Evolutionary conservation across 2,329 filamentous ascomycete genomes (phyloP).

Genomic region (Fonsecaea multimorphosa): DNA sequence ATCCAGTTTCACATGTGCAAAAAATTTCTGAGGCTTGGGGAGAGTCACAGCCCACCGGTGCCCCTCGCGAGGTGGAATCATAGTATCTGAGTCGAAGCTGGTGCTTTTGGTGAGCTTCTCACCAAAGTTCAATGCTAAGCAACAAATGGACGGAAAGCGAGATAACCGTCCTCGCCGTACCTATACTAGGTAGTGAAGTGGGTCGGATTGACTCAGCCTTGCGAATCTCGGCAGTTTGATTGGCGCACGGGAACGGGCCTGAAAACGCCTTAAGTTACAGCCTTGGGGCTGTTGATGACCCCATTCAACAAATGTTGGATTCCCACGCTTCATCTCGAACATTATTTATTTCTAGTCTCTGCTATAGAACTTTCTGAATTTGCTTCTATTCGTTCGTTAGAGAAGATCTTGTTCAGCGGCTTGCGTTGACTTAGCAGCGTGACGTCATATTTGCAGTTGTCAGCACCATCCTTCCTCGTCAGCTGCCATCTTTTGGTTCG

Average conservation of each 20-base stretch:
- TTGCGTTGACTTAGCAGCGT: conserved; percentile 18
- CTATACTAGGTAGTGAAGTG: too few relatives aligned
- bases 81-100: too few relatives aligned
- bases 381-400: conserved; percentile 58
- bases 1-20: conserved; percentile 39
- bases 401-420: conserved; percentile 29
- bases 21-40: conserved; percentile 3
- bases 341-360: too few relatives aligned
- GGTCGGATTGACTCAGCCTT: not conserved
- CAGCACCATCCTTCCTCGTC: not conserved
- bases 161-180: too few relatives aligned
- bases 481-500: not conserved
- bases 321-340: conserved; percentile 64
- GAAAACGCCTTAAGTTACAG: conserved; percentile 85
- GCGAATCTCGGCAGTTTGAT: conserved; percentile 71
- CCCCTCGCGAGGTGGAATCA: not conserved
- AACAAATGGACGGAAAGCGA: too few relatives aligned
- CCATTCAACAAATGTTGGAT: not conserved
- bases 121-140: too few relatives aligned
- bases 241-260: conserved; percentile 94
- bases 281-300: conserved; percentile 63
- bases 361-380: too few relatives aligned
- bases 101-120: too few relatives aligned
- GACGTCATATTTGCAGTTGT: not conserved
- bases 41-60: not conserved